These are phyloP conservation scores for Striga hermonthica DNA, from an alignment of 305 asterid genomes.

Conservation along the genomic window DNA sequence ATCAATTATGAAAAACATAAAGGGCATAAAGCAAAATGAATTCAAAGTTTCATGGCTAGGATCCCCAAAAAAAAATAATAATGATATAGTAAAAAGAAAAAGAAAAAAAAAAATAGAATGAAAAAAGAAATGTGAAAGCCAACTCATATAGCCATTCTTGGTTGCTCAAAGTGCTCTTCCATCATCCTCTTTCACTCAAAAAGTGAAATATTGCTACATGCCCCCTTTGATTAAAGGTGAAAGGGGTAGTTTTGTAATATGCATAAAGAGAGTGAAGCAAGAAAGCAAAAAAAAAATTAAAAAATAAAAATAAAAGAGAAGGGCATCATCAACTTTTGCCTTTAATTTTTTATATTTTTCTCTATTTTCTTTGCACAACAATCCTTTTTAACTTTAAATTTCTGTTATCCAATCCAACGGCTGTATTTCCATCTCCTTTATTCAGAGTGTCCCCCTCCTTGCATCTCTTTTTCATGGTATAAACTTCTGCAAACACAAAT, in stretches of 20 bases:
- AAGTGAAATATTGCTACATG: slow-evolving; percentile 25
- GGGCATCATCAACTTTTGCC: slow-evolving; percentile 42
- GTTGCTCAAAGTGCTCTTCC: slow-evolving; percentile 49
- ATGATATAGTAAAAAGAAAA: too few relatives aligned
- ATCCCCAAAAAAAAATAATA: too few relatives aligned
- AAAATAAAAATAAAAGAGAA: too few relatives aligned
- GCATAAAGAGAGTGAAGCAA: slow-evolving; percentile 43
- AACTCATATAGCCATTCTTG: slow-evolving; percentile 46
- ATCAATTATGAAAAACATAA: too few relatives aligned
- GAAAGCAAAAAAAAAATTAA: slow-evolving; percentile 42
- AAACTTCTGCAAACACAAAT: slow-evolving; percentile 35
- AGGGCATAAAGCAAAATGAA: too few relatives aligned
- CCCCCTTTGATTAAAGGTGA: slow-evolving; percentile 40
- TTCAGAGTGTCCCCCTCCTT: slow-evolving; percentile 7
- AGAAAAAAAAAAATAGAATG: too few relatives aligned
- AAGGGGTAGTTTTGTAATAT: slow-evolving; percentile 41
- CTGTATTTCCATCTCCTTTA: slow-evolving; percentile 44
- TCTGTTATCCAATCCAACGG: slow-evolving; percentile 60
- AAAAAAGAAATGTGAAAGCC: slow-evolving; percentile 5
- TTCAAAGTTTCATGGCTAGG: too few relatives aligned
- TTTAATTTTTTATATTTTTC: slow-evolving; percentile 20
- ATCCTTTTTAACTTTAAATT: slow-evolving; percentile 35
- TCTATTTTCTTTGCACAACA: slow-evolving; percentile 30
- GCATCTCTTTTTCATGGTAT: slow-evolving; percentile 13
- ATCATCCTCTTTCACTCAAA: slow-evolving; percentile 48